Percentiles rank a stretch among this genome's conserved stretches.
Evolutionary conservation across 2,329 filamentous ascomycete species (phyloP).

Genomic region (Aspergillus terreus): DNA sequence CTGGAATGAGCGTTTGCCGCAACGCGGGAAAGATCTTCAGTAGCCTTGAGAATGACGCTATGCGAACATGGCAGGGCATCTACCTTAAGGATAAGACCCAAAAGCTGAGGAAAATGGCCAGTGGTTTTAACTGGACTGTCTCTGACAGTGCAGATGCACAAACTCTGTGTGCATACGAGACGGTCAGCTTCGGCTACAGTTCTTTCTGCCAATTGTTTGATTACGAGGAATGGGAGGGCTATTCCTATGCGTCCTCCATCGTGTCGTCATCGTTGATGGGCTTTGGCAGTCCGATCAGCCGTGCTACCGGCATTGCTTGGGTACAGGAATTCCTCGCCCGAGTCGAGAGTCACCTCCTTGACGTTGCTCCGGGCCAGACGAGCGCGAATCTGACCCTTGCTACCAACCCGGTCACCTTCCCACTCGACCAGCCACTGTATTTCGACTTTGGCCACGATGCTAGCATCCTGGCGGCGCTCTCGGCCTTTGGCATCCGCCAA

Average conservation of each 20-base stretch:
- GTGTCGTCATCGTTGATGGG: constrained; percentile 59
- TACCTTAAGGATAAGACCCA: constrained; percentile 64
- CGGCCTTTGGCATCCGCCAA: constrained; percentile 68
- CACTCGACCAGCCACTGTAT: constrained; percentile 68
- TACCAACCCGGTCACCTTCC: constrained; percentile 65
- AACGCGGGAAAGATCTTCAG: background rate
- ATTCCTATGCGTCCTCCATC: constrained; percentile 68
- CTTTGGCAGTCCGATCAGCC: constrained; percentile 63
- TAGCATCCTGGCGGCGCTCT: constrained; percentile 66
- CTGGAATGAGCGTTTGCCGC: constrained; percentile 6
- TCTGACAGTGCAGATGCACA: constrained; percentile 65
- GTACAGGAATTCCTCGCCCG: constrained; percentile 71
- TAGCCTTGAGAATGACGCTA: constrained; percentile 14
- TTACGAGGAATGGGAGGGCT: constrained; percentile 69
- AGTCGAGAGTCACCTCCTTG: constrained; percentile 40
- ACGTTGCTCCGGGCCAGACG: constrained; percentile 14
- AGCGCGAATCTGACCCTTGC: constrained; percentile 45
- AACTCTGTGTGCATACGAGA: constrained; percentile 73
- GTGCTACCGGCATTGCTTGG: constrained; percentile 70
- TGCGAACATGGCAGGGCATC: constrained; percentile 56
- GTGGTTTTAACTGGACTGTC: constrained; percentile 61
- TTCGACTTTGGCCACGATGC: constrained; percentile 78
- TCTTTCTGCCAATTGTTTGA: constrained; percentile 72
- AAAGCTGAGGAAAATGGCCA: constrained; percentile 55
- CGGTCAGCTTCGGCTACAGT: constrained; percentile 71